Evolutionary conservation across 2,329 filamentous ascomycete genomes (phyloP), one percentile per base, ranked within the genome.

Genomic region (Raffaelea arxii): DNA sequence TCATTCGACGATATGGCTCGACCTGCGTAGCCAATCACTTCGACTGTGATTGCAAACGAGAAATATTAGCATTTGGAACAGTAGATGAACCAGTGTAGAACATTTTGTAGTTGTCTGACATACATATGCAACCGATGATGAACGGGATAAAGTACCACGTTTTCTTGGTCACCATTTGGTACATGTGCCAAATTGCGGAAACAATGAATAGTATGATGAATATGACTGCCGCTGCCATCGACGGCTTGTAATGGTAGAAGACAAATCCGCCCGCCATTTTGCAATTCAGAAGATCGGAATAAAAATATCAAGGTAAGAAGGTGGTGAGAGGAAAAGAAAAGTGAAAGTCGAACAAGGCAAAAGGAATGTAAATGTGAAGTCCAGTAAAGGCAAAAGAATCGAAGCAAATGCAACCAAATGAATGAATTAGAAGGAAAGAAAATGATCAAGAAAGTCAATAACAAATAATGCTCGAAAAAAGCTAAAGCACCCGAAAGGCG

Each of bases 1-100:
- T 62, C 47, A 48, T 61, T 58, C 30, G 65, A 58, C 3, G 65
- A 64, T 22, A 58, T 24, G 18, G 43, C 43, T 2, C 47, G 43
- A 11, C 9, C 22, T 21, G 40, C 25, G 25, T 49, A 49, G 10
- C 47, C 47, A 14, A 46, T 39, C 25, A 49, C 24, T 32, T 49
- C 47, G 25, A 49, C 47, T 49, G 6, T 36, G 6, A 18, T 12
- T 6, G 32, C 16, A 6, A 36, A 7, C 14, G 32, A 18, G 7
- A 9, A 36, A 18, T 7, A 36, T 7, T 12, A 9, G 32, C 6
- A 36, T 32, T 32, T 19, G 12, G 19, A 18, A 25, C n/a, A 37
- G 25, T 25, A 23, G 18, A 32, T 18, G n/a, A 35, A 30, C n/a
- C n/a, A n/a, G n/a, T n/a, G n/a, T n/a, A n/a, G n/a, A n/a, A n/a